phyloP scores from a whole-genome alignment of 768 basidiomycete species.

The Dioszegia aurantiaca region DNA sequence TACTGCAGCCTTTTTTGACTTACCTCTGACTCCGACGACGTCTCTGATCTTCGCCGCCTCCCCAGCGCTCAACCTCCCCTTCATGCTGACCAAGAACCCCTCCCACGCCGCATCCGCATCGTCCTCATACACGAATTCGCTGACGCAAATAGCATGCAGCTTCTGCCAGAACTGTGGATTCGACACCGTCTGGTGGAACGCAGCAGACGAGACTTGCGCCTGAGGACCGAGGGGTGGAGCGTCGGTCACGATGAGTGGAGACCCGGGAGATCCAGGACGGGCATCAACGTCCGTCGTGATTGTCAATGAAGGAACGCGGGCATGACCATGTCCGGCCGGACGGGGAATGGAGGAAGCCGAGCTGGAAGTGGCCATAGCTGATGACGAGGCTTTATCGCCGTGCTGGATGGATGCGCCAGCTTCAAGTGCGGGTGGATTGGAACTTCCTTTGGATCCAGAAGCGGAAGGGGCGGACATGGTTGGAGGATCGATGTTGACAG shows the following conservation, averaged over 20 bases:
- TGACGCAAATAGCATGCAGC: constrained; percentile 65
- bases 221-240: constrained; percentile 44
- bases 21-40: constrained; percentile 72
- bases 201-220: constrained; percentile 51
- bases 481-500: constrained; percentile 49
- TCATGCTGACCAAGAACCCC: constrained; percentile 76
- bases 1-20: too few relatives aligned
- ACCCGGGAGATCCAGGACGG: constrained; percentile 24
- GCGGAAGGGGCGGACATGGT: constrained; percentile 33
- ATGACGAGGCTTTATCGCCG: too few relatives aligned
- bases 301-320: constrained; percentile 36
- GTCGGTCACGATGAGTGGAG: constrained; percentile 58
- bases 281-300: constrained; percentile 42
- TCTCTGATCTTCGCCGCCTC: constrained; percentile 93
- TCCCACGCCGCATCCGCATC: constrained; percentile 78
- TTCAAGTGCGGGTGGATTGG: constrained; percentile 29
- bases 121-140: constrained; percentile 62
- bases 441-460: constrained; percentile 17
- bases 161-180: constrained; percentile 77
- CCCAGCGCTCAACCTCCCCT: constrained; percentile 71
- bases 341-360: constrained; percentile 8
- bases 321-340: constrained; percentile 11
- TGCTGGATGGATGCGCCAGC: constrained; percentile 17
- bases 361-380: background rate
- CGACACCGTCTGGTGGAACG: constrained; percentile 68